phyloP scores from a whole-genome alignment of 768 basidiomycete species.

The Chalciporus pseudorubinellus region DNA sequence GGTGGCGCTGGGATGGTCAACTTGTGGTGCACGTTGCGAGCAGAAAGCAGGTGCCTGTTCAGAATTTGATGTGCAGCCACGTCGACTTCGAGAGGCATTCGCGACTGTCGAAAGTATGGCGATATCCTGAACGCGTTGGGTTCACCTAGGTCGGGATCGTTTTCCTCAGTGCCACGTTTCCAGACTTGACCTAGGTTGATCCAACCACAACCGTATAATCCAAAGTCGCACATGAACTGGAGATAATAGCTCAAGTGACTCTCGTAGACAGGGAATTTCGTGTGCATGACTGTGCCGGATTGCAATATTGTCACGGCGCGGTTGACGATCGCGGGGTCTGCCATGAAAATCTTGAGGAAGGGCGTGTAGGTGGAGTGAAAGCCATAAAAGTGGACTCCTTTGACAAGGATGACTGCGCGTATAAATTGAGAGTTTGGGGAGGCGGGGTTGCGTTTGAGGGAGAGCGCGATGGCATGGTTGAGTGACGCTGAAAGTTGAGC shows the following conservation, averaged over 20 bases:
- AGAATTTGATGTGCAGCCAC: conserved; percentile 77
- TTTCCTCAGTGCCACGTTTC: conserved; percentile 46
- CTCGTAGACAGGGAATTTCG: conserved; percentile 79
- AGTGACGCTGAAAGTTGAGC: conserved; percentile 67
- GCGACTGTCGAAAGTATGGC: conserved; percentile 63
- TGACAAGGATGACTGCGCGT: conserved; percentile 79
- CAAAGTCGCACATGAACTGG: conserved; percentile 95
- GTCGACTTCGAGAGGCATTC: conserved; percentile 81
- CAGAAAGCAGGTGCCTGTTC: conserved; percentile 65
- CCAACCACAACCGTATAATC: conserved; percentile 92
- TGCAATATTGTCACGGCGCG: conserved; percentile 75
- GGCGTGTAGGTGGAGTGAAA: conserved; percentile 82
- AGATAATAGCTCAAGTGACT: conserved; percentile 85
- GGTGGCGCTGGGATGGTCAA: conserved; percentile 56
- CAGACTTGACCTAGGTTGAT: conserved; percentile 70
- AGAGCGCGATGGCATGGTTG: conserved; percentile 83
- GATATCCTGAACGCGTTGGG: conserved; percentile 43
- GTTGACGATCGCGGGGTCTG: conserved; percentile 65
- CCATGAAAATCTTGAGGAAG: conserved; percentile 82
- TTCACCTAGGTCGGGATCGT: conserved; percentile 13
- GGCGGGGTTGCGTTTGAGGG: conserved; percentile 69
- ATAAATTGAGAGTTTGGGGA: conserved; percentile 58
- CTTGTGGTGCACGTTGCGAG: conserved; percentile 67
- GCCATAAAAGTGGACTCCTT: conserved; percentile 94
- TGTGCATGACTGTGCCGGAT: conserved; percentile 79